Percentiles rank a stretch among this genome's conserved stretches.
These are phyloP conservation scores for Hylodesmum podocarpum DNA, from an alignment of 306 rosid genomes.

Conservation along the genomic window DNA sequence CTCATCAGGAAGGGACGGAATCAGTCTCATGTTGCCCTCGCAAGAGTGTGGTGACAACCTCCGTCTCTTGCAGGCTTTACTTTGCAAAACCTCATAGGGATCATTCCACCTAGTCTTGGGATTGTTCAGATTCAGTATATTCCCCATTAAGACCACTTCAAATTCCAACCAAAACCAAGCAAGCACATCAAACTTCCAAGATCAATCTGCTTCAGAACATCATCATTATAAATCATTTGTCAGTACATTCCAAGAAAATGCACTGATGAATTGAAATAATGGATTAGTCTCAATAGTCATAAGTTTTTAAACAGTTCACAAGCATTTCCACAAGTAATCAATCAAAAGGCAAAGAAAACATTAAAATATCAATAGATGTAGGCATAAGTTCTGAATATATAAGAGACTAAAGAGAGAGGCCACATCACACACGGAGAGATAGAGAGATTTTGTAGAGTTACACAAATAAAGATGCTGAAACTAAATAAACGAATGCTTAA, in stretches of 20 bases:
- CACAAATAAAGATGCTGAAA: constrained; percentile 5
- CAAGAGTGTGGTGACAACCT: constrained; percentile 16
- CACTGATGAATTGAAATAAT: not conserved
- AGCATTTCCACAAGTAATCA: not conserved
- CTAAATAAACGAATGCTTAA: not conserved
- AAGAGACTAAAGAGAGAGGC: not conserved
- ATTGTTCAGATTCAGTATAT: constrained; percentile 18
- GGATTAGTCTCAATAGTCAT: not conserved
- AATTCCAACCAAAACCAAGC: not conserved
- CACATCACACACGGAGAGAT: not conserved
- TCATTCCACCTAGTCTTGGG: constrained; percentile 11
- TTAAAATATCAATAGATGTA: not conserved
- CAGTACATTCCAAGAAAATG: constrained; percentile 12
- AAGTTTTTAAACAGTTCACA: not conserved
- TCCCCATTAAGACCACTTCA: constrained; percentile 34
- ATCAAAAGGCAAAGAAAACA: constrained; percentile 13
- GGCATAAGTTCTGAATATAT: not conserved
- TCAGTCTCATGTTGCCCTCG: constrained; percentile 23
- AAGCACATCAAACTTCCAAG: constrained; percentile 25
- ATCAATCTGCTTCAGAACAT: constrained; percentile 19
- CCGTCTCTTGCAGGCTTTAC: constrained; percentile 31
- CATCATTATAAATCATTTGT: constrained; percentile 1
- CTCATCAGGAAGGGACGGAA: constrained; percentile 39
- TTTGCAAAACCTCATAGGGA: constrained; percentile 23
- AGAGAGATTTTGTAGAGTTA: not conserved